Conservation (phyloP, 306 rosid species). For the Acacia melanoxylon region DNA sequence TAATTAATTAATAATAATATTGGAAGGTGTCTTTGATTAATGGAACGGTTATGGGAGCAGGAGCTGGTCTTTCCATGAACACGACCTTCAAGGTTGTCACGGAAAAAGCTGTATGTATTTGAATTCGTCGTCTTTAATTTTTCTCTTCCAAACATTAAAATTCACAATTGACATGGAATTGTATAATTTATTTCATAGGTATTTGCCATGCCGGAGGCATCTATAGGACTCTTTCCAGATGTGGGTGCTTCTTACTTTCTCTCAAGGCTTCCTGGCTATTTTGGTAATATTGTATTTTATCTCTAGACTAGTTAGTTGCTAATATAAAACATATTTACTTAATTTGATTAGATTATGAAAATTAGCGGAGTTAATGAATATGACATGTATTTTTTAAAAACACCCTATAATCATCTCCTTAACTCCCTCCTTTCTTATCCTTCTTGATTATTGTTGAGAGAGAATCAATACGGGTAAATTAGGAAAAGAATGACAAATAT, state of each 20-base stretch:
- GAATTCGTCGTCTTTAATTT: background rate
- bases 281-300: background rate
- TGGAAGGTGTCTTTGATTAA: background rate
- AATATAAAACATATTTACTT: background rate
- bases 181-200: background rate
- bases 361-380: no score
- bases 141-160: background rate
- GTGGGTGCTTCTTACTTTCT: conserved; percentile 35
- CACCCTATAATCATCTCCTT: no score
- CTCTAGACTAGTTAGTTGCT: no score
- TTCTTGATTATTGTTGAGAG: no score
- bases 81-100: background rate
- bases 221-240: conserved; percentile 28
- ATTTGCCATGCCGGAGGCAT: conserved; percentile 35
- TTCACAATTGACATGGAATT: background rate
- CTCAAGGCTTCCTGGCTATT: conserved; percentile 32
- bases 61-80: conserved; percentile 9
- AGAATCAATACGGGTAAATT: no score
- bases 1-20: background rate
- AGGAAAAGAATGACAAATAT: no score
- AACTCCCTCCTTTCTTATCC: no score
- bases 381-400: no score
- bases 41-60: conserved; percentile 7
- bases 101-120: conserved; percentile 14
- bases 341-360: no score